Evolutionary conservation across 2,329 filamentous ascomycete genomes (phyloP), one percentile per base, ranked within the genome.

Genomic region (Calcarisporium arbuscula): DNA sequence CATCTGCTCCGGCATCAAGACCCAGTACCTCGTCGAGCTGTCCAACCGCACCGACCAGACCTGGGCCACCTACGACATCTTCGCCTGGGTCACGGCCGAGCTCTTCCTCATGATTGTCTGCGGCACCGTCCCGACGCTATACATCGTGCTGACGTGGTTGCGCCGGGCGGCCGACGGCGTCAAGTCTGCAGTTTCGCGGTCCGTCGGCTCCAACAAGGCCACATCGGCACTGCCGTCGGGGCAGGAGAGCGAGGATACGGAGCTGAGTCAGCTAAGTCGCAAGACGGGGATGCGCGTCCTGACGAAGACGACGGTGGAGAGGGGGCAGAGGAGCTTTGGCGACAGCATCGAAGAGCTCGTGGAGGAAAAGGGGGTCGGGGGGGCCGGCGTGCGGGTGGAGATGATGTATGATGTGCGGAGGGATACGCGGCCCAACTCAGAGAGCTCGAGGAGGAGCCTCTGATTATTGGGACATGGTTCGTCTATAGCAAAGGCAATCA

Each of bases 101-200:
- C 35, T 49, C 12, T 49, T 49, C 35, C 35, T 49, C 28, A 46
- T 49, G 38, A 45, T 49, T 28, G 40, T 49, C 9, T 49, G 46
- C 27, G 40, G 45, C 20, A 41, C 43, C 2, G 35, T 47, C 9
- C 46, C 46, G 7, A 42, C 43, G 10, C 34, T 49, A 9, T 40
- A 41, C 15, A 34, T 40, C 4, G 38, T 48, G 15, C 32, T 48
- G 6, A 19, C 20, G 18, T 45, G 37, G 33, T 27, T 37, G 21
- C 43, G 39, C 16, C n/a, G 9, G 4, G 31, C 33, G 17, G 34
- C 37, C 3, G 23, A 29, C n/a, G 31, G 28, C 23, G 26, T 42
- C 28, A 26, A 19, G 14, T 36, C 35, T 23, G 35, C 14, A 1
- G 22, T 32, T 4, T 31, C 29, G n/a, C 6, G 10, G 10, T 18